A percentile compares a stretch with the other conserved stretches of the same genome.
phyloP scores from a whole-genome alignment of 257 asterid genomes.

The Ilex asprella region DNA sequence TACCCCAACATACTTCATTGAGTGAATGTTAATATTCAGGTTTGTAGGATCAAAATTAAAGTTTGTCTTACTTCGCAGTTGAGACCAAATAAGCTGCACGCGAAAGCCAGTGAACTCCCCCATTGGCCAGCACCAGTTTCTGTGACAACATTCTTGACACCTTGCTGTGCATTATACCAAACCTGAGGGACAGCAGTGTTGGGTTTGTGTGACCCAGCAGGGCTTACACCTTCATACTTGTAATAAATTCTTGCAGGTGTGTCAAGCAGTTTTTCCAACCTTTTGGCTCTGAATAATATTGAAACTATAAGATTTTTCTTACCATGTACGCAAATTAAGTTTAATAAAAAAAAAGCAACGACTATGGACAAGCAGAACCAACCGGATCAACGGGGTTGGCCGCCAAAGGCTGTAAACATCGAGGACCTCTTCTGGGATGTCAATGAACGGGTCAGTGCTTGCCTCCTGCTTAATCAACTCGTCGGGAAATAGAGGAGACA shows the following conservation, averaged over 20 bases:
- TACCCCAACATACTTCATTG: background rate
- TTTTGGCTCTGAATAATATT: slow-evolving; percentile 59
- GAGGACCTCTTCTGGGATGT: slow-evolving; percentile 77
- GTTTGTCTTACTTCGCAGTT: slow-evolving; percentile 60
- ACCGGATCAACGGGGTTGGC: slow-evolving; percentile 96
- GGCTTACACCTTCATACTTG: slow-evolving; percentile 96
- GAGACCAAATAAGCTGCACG: slow-evolving; percentile 76
- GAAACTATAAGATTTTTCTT: slow-evolving; percentile 16
- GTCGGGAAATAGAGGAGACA: slow-evolving; percentile 69
- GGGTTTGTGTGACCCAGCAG: slow-evolving; percentile 92
- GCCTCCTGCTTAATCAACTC: slow-evolving; percentile 76
- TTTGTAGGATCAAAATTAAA: too few relatives aligned
- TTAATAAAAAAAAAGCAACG: background rate
- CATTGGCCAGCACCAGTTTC: slow-evolving; percentile 99
- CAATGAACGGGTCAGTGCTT: slow-evolving; percentile 46
- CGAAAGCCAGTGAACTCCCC: slow-evolving; percentile 87
- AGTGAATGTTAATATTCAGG: background rate
- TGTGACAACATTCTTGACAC: slow-evolving; percentile 69
- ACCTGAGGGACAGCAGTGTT: slow-evolving; percentile 94
- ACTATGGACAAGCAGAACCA: slow-evolving; percentile 6
- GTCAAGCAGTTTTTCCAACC: slow-evolving; percentile 77
- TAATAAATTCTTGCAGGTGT: slow-evolving; percentile 92
- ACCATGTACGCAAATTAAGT: background rate
- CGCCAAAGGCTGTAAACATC: slow-evolving; percentile 91
- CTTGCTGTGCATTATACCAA: slow-evolving; percentile 79